Evolutionary conservation across 371 early-diverging fungal genomes (phyloP).

Genomic region (Gilbertella persicaria): DNA sequence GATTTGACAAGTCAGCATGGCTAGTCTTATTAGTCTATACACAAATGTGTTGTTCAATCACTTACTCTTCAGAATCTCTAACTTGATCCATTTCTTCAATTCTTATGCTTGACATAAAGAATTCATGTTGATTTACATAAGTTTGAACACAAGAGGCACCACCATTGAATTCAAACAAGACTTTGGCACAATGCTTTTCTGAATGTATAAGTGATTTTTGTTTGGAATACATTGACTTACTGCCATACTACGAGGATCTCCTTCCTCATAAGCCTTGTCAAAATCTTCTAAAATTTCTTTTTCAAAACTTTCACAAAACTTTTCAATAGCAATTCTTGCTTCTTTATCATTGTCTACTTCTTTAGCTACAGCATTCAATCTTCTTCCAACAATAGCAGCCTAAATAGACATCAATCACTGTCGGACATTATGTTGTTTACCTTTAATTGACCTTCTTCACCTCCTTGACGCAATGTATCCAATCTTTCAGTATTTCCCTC

Average conservation of each 20-base stretch:
- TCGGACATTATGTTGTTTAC: slow-evolving; percentile 29
- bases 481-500: slow-evolving; percentile 74
- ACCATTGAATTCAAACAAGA: slow-evolving; percentile 93
- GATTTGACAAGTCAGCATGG: slow-evolving; percentile 42
- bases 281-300: slow-evolving; percentile 85
- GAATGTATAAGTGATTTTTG: neutral
- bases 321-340: slow-evolving; percentile 82
- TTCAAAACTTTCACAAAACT: slow-evolving; percentile 91
- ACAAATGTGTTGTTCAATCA: neutral
- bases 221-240: slow-evolving; percentile 36
- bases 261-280: slow-evolving; percentile 79
- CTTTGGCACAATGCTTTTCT: slow-evolving; percentile 78
- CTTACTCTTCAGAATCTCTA: slow-evolving; percentile 50
- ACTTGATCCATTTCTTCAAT: slow-evolving; percentile 59
- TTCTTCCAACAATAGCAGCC: slow-evolving; percentile 86
- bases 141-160: slow-evolving; percentile 92
- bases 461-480: slow-evolving; percentile 71
- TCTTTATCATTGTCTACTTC: slow-evolving; percentile 84
- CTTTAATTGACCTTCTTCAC: slow-evolving; percentile 87
- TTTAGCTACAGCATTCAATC: slow-evolving; percentile 84
- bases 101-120: slow-evolving; percentile 85
- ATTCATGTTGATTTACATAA: slow-evolving; percentile 96
- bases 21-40: slow-evolving; percentile 15
- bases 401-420: slow-evolving; percentile 16
- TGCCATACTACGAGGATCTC: slow-evolving; percentile 65